A percentile compares a stretch with the other conserved stretches of the same genome.
These are phyloP conservation scores for Sparassis latifolia DNA, from an alignment of 1,284 basidiomycete genomes.

Conservation along the genomic window DNA sequence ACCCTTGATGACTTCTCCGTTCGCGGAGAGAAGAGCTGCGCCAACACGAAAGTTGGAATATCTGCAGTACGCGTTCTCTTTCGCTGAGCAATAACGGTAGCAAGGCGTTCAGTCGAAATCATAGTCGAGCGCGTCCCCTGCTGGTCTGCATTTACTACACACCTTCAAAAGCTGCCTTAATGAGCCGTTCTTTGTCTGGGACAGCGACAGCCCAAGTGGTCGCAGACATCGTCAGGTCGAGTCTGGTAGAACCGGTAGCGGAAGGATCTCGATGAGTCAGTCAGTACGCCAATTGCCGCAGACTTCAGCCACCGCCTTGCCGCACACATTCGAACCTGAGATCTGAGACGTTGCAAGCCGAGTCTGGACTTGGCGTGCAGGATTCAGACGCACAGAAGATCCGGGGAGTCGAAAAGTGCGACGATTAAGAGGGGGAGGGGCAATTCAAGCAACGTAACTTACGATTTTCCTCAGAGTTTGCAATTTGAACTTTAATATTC, in stretches of 20 bases:
- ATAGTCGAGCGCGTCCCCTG: not conserved
- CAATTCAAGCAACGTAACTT: too few relatives aligned
- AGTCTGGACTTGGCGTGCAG: too few relatives aligned
- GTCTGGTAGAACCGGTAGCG: not conserved
- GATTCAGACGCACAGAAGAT: too few relatives aligned
- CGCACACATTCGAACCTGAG: too few relatives aligned
- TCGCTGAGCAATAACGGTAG: slow-evolving; percentile 31
- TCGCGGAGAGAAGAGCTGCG: slow-evolving; percentile 66
- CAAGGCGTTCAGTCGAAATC: not conserved
- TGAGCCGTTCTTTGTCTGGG: slow-evolving; percentile 22
- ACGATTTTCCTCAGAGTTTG: too few relatives aligned
- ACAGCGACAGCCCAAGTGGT: slow-evolving; percentile 17
- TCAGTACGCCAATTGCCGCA: too few relatives aligned
- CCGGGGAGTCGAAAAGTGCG: too few relatives aligned
- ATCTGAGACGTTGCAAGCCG: too few relatives aligned
- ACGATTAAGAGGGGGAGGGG: too few relatives aligned
- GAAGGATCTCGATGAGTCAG: too few relatives aligned
- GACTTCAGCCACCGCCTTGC: too few relatives aligned
- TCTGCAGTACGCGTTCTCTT: slow-evolving; percentile 55
- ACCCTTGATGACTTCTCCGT: slow-evolving; percentile 73
- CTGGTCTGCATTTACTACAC: not conserved
- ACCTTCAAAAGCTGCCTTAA: slow-evolving; percentile 31
- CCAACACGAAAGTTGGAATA: slow-evolving; percentile 91
- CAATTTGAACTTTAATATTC: too few relatives aligned
- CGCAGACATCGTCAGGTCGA: slow-evolving; percentile 15